A percentile compares a stretch with the other conserved stretches of the same genome.
These are phyloP conservation scores for Chalciporus sp. DNA, from an alignment of 1,284 basidiomycete species.

Conservation along the genomic window DNA sequence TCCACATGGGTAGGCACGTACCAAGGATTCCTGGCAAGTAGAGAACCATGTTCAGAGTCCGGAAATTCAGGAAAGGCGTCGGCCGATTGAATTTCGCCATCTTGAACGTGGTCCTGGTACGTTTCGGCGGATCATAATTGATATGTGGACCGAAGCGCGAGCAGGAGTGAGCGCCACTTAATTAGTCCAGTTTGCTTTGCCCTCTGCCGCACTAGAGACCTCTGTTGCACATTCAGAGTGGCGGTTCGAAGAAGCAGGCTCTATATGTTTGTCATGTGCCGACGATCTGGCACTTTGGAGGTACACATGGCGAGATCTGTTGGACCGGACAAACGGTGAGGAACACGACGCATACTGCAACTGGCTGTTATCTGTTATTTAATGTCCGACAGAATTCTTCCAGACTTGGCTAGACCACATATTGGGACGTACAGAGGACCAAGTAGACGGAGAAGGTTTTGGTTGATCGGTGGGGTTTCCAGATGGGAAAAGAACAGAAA, in stretches of 20 bases:
- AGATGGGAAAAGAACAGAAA: background rate
- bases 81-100: slow-evolving; percentile 16
- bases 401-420: slow-evolving; percentile 1
- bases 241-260: slow-evolving; percentile 15
- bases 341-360: slow-evolving; percentile 10
- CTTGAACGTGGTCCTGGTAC: slow-evolving; percentile 14
- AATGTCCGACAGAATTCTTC: slow-evolving; percentile 25
- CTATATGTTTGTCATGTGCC: slow-evolving; percentile 11
- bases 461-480: background rate
- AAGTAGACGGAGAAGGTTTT: background rate
- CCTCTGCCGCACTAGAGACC: slow-evolving; percentile 25
- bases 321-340: slow-evolving; percentile 1
- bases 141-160: slow-evolving; percentile 13
- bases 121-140: slow-evolving; percentile 24
- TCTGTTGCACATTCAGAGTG: slow-evolving; percentile 6
- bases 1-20: slow-evolving; percentile 30
- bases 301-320: slow-evolving; percentile 18
- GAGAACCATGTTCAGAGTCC: slow-evolving; percentile 6
- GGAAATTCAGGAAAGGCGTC: slow-evolving; percentile 12
- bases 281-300: slow-evolving; percentile 19
- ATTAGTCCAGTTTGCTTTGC: slow-evolving; percentile 9
- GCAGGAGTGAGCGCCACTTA: background rate
- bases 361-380: slow-evolving; percentile 12
- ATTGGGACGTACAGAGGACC: background rate
- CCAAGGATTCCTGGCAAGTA: slow-evolving; percentile 13